phyloP scores from a whole-genome alignment of 1,284 basidiomycete genomes.

The Agroathelia rolfsii region DNA sequence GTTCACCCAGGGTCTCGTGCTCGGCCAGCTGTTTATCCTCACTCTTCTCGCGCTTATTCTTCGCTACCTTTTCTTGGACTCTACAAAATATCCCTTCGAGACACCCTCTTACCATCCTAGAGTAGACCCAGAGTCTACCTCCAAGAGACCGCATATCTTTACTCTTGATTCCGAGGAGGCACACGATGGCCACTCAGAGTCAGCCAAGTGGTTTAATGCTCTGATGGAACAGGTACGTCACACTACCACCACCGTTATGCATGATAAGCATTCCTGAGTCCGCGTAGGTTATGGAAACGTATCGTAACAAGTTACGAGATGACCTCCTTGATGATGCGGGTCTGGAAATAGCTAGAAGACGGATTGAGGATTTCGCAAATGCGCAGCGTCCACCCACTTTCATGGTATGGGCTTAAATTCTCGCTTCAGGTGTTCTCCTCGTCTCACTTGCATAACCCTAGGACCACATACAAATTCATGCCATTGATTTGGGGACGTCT shows the following conservation, averaged over 20 bases:
- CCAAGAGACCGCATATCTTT: too few relatives aligned
- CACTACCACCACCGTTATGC: slow-evolving; percentile 1
- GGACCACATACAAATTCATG: slow-evolving; percentile 70
- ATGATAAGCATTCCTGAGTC: slow-evolving; percentile 3
- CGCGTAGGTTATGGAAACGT: slow-evolving; percentile 63
- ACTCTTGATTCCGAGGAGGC: slow-evolving; percentile 20
- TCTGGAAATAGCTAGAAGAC: slow-evolving; percentile 58
- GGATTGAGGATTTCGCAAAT: slow-evolving; percentile 65
- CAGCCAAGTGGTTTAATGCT: slow-evolving; percentile 69
- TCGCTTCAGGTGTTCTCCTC: too few relatives aligned
- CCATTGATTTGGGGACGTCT: slow-evolving; percentile 38
- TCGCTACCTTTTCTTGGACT: slow-evolving; percentile 75
- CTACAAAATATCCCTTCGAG: slow-evolving; percentile 43
- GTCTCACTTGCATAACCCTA: slow-evolving; percentile 20
- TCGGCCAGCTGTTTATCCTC: slow-evolving; percentile 73
- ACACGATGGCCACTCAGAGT: too few relatives aligned
- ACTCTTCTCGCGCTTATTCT: slow-evolving; percentile 59
- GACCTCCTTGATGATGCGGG: slow-evolving; percentile 53
- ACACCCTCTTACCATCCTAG: slow-evolving; percentile 49
- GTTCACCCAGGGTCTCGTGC: slow-evolving; percentile 73
- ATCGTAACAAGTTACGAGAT: slow-evolving; percentile 60
- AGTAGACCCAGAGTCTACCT: slow-evolving; percentile 33
- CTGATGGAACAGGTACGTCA: slow-evolving; percentile 52
- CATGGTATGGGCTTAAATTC: slow-evolving; percentile 50
- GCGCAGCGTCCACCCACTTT: slow-evolving; percentile 56